These are phyloP conservation scores for Halenospora varia DNA, from an alignment of 495 filamentous ascomycete species.

Conservation along the genomic window DNA sequence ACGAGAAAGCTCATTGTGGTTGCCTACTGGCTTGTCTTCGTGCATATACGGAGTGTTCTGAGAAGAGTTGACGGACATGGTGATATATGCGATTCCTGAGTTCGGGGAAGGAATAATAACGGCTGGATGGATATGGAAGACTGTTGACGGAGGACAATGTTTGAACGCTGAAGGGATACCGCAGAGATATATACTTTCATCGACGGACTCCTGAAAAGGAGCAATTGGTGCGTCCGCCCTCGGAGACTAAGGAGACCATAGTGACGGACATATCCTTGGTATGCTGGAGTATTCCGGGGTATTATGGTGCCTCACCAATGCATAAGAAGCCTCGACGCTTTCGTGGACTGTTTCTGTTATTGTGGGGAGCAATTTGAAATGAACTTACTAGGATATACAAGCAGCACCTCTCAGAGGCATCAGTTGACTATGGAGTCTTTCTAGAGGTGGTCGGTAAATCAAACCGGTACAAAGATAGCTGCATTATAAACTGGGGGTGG, in stretches of 20 bases:
- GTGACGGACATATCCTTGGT: not conserved
- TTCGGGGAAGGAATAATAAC: not conserved
- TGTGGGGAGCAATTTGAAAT: not conserved
- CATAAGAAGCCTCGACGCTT: not conserved
- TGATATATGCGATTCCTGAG: too few relatives aligned
- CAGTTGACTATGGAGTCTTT: not conserved
- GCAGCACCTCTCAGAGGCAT: not conserved
- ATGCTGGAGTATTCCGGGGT: not conserved
- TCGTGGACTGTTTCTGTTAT: not conserved
- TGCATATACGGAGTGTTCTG: not conserved
- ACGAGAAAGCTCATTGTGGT: constrained; percentile 7
- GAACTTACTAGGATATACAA: not conserved
- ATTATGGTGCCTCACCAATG: not conserved
- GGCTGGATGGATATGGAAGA: not conserved
- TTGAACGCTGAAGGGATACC: not conserved
- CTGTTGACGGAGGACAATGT: not conserved
- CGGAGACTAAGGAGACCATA: not conserved
- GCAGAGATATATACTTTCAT: not conserved
- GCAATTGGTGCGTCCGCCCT: not conserved
- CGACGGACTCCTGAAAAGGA: not conserved
- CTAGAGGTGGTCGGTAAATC: not conserved
- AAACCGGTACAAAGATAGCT: too few relatives aligned
- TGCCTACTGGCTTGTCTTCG: not conserved
- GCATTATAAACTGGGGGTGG: too few relatives aligned
- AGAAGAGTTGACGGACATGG: not conserved